Base-by-base conservation (phyloP, 331 rosid species). In the Malus hybrid region DNA sequence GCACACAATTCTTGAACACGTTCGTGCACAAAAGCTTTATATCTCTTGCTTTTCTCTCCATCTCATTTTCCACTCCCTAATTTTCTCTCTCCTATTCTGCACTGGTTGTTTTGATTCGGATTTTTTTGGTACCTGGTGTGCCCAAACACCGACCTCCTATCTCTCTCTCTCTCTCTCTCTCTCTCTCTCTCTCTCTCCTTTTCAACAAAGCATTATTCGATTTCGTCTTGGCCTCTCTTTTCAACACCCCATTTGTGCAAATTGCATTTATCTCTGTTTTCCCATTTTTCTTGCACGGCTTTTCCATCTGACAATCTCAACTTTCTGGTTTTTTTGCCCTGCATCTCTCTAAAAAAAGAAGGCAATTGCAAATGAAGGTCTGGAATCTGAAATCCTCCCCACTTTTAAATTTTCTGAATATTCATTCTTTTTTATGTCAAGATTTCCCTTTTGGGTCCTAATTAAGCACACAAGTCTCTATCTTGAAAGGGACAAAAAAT, bases 31-130 rank as follows among this genome's bases (percentile, higher is more conserved):
- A 24, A 42, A 73, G 50, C 61, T 42, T 44, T 32, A 69, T 42
- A 65, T 66, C 81, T 63, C 75, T 48, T 36, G 71, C 48, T 44
- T 60, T 57, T 46, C 65, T 36, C 42, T 36, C 20, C 59, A 54
- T 54, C 7, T 52, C n/a, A 15, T 72, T 73, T 16, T 36, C 6
- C 76, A 73, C 73, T 59, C 77, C 65, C 85, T 68, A n/a, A 29
- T 24, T 20, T 69, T 79, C 96, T 85, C 93, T 86, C 69, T 85
- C 97, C 78, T 83, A 85, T 42, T 86, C 91, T 83, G 87, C 90
- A 80, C n/a, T 73, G 78, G 80, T 89, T 89, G 97, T 82, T 85
- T 73, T 79, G 81, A 75, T 89, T 85, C 85, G 87, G 80, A 89
- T 86, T 90, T 76, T 84, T 76, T 79, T 71, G 78, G 75, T 78